Base-by-base conservation (phyloP, 2,329 filamentous ascomycete species). In the Biscogniauxia marginata region DNA sequence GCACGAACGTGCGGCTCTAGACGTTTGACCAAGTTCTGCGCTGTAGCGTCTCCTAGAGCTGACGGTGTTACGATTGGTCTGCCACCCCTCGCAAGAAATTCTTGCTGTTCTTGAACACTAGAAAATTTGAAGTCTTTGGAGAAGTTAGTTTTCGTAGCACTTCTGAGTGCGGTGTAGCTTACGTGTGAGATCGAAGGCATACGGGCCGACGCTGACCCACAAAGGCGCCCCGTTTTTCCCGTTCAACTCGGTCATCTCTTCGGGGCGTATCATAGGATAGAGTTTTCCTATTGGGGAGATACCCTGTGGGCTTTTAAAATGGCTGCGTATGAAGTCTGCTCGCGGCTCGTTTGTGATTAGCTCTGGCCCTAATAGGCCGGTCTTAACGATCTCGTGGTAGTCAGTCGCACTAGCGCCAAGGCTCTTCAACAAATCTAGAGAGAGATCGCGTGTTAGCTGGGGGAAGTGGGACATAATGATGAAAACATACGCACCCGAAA, bases 401-500 rank as follows among this genome's bases (percentile, higher is more conserved):
- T 63, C 55, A 2, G 25, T 21, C n/a, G 55, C 50, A 7, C 44
- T 54, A 39, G 52, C 46, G 11, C 52, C 47, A 7, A 46, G 23
- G 2, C 19, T 44, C 25, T 49, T 43, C 8, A 58, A 23, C 24
- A 55, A 23, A 25, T 46, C 54, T 51, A 46, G 8, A 21, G 9
- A 16, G 9, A 39, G 19, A 19, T 11, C 30, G 2, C 24, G 30
- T 47, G 20, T 24, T 20, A 21, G 30, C 3, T 8, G 45, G 3
- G 22, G 2, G 25, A 7, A n/a, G 9, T 13, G 3, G 5, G n/a
- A 3, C 16, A 11, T 23, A 21, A 3, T 7, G 11, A 1, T 2
- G 20, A 2, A 46, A 13, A 4, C 6, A 16, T n/a, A 55, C 62
- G 47, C 46, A 52, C 63, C 46, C 22, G 63, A 59, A n/a, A 65